phyloP scores from a whole-genome alignment of 2,329 filamentous ascomycete genomes.

The Pseudogymnoascus sp. region DNA sequence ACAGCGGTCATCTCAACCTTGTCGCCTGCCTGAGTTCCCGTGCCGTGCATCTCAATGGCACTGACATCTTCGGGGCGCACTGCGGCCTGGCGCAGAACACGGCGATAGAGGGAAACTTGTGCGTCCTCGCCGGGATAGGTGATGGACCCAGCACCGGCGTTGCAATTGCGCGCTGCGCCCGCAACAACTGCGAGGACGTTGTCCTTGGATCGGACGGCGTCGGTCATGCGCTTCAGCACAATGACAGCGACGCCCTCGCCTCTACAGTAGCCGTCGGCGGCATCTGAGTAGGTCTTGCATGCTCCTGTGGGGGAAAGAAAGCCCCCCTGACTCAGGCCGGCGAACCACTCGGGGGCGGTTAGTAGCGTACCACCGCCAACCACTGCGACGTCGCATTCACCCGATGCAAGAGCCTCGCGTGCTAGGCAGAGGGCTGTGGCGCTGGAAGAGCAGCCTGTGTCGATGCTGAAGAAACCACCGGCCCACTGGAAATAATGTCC shows the following conservation, averaged over 20 bases:
- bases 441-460: slow-evolving; percentile 73
- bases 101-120: slow-evolving; percentile 60
- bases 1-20: slow-evolving; percentile 72
- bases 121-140: slow-evolving; percentile 71
- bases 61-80: slow-evolving; percentile 67
- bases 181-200: slow-evolving; percentile 33
- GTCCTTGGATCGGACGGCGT: slow-evolving; percentile 63
- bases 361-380: slow-evolving; percentile 71
- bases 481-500: slow-evolving; percentile 73
- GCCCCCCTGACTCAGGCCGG: slow-evolving; percentile 66
- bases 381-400: slow-evolving; percentile 73
- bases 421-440: slow-evolving; percentile 64
- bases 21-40: slow-evolving; percentile 75
- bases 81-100: slow-evolving; percentile 59
- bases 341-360: slow-evolving; percentile 74
- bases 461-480: slow-evolving; percentile 63
- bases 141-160: slow-evolving; percentile 53
- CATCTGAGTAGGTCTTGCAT: slow-evolving; percentile 75
- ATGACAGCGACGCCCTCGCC: slow-evolving; percentile 42
- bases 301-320: slow-evolving; percentile 70
- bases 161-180: slow-evolving; percentile 69
- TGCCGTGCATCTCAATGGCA: slow-evolving; percentile 83
- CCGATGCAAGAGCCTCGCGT: slow-evolving; percentile 65
- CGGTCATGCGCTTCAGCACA: slow-evolving; percentile 43
- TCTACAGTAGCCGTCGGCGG: slow-evolving; percentile 49